A percentile compares a stretch with the other conserved stretches of the same genome.
Evolutionary conservation across 2,329 filamentous ascomycete genomes (phyloP).

Genomic region (Pseudocercospora fuligena): DNA sequence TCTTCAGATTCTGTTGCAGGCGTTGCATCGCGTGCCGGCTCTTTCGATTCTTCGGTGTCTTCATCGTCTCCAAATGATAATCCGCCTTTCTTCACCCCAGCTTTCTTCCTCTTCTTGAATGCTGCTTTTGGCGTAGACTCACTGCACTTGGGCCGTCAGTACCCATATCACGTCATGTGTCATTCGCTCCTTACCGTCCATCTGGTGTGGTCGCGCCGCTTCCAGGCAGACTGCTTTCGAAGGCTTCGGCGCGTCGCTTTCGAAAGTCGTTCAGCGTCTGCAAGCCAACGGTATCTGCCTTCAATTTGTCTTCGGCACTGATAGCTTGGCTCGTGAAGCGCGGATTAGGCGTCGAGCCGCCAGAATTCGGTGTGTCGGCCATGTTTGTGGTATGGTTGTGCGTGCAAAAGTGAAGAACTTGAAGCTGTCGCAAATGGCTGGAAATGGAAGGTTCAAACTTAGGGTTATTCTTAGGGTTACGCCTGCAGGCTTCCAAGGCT

Average conservation of each 20-base stretch:
- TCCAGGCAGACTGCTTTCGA: conserved; percentile 58
- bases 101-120: conserved; percentile 62
- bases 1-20: conserved; percentile 27
- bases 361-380: conserved; percentile 28
- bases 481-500: too few relatives aligned
- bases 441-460: not conserved
- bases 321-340: conserved; percentile 78
- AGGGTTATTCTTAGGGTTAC: not conserved
- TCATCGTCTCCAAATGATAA: conserved; percentile 75
- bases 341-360: conserved; percentile 32
- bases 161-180: conserved; percentile 19
- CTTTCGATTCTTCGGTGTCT: conserved; percentile 59
- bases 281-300: conserved; percentile 85
- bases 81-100: conserved; percentile 59
- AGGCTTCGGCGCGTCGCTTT: conserved; percentile 93
- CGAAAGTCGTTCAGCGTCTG: conserved; percentile 92
- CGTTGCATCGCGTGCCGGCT: not conserved
- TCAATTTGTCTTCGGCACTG: conserved; percentile 79
- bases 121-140: conserved; percentile 55
- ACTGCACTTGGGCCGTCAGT: conserved; percentile 64
- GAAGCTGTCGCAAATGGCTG: not conserved
- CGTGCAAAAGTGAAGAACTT: not conserved
- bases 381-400: conserved; percentile 7
- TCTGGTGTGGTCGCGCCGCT: conserved; percentile 60
- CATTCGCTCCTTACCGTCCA: conserved; percentile 60